phyloP scores from a whole-genome alignment of 306 rosid genomes.

The Malus orientalis region DNA sequence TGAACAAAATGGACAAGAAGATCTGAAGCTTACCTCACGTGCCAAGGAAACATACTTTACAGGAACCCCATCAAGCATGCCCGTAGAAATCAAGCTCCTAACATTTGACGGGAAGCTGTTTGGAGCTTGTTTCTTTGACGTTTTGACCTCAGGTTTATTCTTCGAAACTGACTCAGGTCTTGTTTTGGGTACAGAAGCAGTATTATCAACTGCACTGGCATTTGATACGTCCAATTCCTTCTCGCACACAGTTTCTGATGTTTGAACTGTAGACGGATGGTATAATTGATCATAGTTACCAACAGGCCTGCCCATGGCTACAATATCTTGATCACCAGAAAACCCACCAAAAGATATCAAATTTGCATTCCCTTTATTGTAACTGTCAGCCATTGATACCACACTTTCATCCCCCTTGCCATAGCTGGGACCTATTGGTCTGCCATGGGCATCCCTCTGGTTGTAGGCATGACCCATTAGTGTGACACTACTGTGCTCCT shows the following conservation, averaged over 20 bases:
- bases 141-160: constrained; percentile 50
- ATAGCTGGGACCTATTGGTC: constrained; percentile 33
- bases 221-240: constrained; percentile 41
- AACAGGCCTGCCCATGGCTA: constrained; percentile 43
- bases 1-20: constrained; percentile 15
- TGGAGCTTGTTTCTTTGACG: constrained; percentile 67
- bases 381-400: constrained; percentile 40
- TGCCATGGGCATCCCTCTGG: constrained; percentile 38
- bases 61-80: constrained; percentile 85
- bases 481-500: constrained; percentile 33
- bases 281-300: constrained; percentile 39
- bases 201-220: constrained; percentile 29
- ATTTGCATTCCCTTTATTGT: constrained; percentile 37
- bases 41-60: constrained; percentile 71
- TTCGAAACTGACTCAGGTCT: constrained; percentile 43
- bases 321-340: constrained; percentile 53
- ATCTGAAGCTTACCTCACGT: constrained; percentile 47
- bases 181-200: constrained; percentile 27
- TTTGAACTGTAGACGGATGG: constrained; percentile 51
- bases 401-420: constrained; percentile 34
- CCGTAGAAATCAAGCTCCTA: constrained; percentile 70
- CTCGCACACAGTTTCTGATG: constrained; percentile 34
- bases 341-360: constrained; percentile 56
- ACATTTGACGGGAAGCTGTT: constrained; percentile 85
- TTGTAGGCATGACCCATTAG: constrained; percentile 45